Evolutionary conservation across 805 yeast genomes (phyloP).

Genomic region (Candida hungchunana): DNA sequence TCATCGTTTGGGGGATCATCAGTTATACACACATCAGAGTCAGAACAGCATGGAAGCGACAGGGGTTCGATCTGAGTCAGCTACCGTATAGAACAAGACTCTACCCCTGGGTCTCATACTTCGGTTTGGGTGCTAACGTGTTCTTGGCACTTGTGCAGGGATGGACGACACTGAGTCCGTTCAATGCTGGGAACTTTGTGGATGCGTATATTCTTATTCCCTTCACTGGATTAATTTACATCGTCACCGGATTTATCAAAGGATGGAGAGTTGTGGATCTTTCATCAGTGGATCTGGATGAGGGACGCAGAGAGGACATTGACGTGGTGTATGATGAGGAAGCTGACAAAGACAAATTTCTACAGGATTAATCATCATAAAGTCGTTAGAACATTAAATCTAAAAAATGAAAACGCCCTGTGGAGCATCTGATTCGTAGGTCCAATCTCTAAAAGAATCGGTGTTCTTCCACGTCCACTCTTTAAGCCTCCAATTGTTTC

Average conservation of each 20-base stretch:
- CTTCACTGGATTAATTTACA: slow-evolving; percentile 42
- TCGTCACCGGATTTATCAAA: slow-evolving; percentile 36
- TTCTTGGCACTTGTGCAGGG: slow-evolving; percentile 46
- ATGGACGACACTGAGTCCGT: slow-evolving; percentile 47
- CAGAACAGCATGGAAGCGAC: slow-evolving; percentile 57
- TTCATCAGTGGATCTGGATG: slow-evolving; percentile 43
- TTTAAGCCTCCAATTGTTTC: slow-evolving; percentile 15
- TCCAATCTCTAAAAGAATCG: slow-evolving; percentile 9
- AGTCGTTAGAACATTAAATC: background rate
- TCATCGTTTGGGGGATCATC: slow-evolving; percentile 68
- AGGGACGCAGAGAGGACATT: slow-evolving; percentile 43
- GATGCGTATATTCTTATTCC: slow-evolving; percentile 66
- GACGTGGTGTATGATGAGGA: slow-evolving; percentile 12
- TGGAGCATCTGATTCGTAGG: slow-evolving; percentile 6
- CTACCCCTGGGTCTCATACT: slow-evolving; percentile 38
- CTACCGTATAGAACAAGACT: slow-evolving; percentile 69
- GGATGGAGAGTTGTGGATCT: slow-evolving; percentile 39
- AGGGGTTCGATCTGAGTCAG: slow-evolving; percentile 60
- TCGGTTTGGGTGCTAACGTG: slow-evolving; percentile 35
- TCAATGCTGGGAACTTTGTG: slow-evolving; percentile 43
- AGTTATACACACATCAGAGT: slow-evolving; percentile 62
- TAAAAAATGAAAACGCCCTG: slow-evolving; percentile 10
- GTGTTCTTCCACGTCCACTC: slow-evolving; percentile 9
- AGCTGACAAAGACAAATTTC: no score
- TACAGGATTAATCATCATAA: no score